phyloP scores from a whole-genome alignment of 495 filamentous ascomycete genomes.

The Penicillium arizonense region DNA sequence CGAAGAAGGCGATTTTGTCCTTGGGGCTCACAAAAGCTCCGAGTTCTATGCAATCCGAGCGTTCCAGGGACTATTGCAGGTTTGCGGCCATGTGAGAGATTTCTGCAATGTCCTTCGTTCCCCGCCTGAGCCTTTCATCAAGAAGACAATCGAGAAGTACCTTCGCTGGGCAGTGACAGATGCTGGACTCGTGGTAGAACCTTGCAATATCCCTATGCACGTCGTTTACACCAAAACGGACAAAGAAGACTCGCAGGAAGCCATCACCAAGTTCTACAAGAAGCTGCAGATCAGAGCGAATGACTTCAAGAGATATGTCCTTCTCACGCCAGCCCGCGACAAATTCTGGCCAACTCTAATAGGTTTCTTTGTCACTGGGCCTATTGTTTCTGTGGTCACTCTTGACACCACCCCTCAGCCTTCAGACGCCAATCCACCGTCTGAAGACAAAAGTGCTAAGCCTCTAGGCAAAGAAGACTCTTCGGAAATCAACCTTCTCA shows the following conservation, averaged over 20 bases:
- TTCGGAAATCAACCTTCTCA: slow-evolving; percentile 26
- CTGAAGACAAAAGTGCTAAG: too few relatives aligned
- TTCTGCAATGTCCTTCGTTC: slow-evolving; percentile 21
- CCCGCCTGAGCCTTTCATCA: slow-evolving; percentile 30
- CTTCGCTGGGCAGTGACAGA: slow-evolving; percentile 45
- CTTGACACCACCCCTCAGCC: slow-evolving; percentile 30
- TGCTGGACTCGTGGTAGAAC: slow-evolving; percentile 22
- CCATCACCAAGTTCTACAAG: slow-evolving; percentile 28
- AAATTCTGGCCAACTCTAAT: slow-evolving; percentile 26
- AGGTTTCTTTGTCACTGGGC: slow-evolving; percentile 41
- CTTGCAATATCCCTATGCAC: slow-evolving; percentile 28
- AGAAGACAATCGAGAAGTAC: slow-evolving; percentile 33
- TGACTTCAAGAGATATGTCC: neutral
- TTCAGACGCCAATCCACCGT: neutral
- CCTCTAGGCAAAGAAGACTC: too few relatives aligned
- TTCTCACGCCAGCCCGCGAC: neutral
- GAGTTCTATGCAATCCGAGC: slow-evolving; percentile 40
- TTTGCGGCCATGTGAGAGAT: slow-evolving; percentile 43
- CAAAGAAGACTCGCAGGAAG: slow-evolving; percentile 27
- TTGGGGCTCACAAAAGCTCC: slow-evolving; percentile 39
- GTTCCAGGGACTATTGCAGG: slow-evolving; percentile 33
- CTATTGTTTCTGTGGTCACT: slow-evolving; percentile 42
- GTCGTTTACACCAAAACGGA: slow-evolving; percentile 28
- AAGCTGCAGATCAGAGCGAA: slow-evolving; percentile 28
- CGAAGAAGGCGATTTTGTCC: slow-evolving; percentile 39